A percentile compares a stretch with the other conserved stretches of the same genome.
phyloP scores from a whole-genome alignment of 2,329 filamentous ascomycete genomes.

The Erysiphe pulchra region DNA sequence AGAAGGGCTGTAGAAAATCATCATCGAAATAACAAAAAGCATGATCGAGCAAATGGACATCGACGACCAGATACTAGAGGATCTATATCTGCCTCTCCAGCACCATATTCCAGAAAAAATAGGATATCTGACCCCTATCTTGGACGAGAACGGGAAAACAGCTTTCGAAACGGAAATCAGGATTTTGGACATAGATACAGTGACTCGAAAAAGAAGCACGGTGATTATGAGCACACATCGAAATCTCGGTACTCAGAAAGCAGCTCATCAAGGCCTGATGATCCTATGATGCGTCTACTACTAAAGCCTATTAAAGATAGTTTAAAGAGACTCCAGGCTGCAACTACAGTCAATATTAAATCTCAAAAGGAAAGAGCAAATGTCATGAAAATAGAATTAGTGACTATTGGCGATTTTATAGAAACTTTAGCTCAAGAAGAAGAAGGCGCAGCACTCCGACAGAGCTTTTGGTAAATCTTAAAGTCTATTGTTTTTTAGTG shows the following conservation, averaged over 20 bases:
- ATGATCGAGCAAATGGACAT: constrained; percentile 25
- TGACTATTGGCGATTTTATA: constrained; percentile 36
- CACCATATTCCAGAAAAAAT: constrained; percentile 24
- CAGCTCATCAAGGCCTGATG: constrained; percentile 17
- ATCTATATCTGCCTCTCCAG: constrained; percentile 46
- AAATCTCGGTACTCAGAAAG: not conserved
- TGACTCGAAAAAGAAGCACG: constrained; percentile 31
- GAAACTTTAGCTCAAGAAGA: constrained; percentile 15
- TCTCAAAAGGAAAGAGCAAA: constrained; percentile 34
- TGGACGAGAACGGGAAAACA: constrained; percentile 21
- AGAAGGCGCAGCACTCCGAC: constrained; percentile 8
- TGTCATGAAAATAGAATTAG: constrained; percentile 32
- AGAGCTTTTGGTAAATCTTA: constrained; percentile 12
- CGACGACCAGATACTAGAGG: constrained; percentile 30
- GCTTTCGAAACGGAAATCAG: constrained; percentile 20
- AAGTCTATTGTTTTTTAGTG: not conserved
- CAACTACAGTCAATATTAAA: constrained; percentile 35
- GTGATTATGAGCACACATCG: constrained; percentile 11
- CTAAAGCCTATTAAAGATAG: constrained; percentile 33
- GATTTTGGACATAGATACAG: constrained; percentile 6
- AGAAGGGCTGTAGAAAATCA: constrained; percentile 75
- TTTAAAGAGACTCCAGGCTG: constrained; percentile 30
- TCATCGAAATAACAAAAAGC: constrained; percentile 80
- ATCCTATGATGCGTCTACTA: constrained; percentile 17
- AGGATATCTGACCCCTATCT: constrained; percentile 16